Base-by-base conservation (phyloP, 2,329 filamentous ascomycete genomes). In the Nothophoma quercina region DNA sequence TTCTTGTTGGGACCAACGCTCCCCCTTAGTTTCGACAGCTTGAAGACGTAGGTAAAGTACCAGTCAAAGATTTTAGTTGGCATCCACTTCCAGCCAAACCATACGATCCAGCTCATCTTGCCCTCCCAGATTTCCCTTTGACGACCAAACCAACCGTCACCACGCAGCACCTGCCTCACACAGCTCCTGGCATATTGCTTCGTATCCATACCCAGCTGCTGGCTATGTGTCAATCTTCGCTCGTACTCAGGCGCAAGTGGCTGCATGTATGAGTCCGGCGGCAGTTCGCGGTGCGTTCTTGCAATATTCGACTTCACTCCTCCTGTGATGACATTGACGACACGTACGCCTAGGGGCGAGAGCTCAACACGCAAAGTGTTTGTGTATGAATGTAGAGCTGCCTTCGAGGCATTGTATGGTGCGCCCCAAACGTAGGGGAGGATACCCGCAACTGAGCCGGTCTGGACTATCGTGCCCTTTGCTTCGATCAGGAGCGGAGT, bases 261-360 rank as follows among this genome's bases (percentile, higher is more conserved):
- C 18, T 78, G 58, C 64, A 85, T 86, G 18, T 83, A 72, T 0
- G 79, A 83, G 36, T 77, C 75, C 7, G 75, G 69, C 2, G 75
- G 72, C 7, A 87, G 65, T 4, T 70, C 67, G 21, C 83, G 76
- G 12, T 82, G 68, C 5, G 73, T 77, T n/a, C 84, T 77, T 3
- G 82, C 80, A 59, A 87, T 85, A 25, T 82, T 82, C 33, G 79
- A 82, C 64, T 82, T 79, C 25, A 87, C 84, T 8, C 85, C 84
- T 8, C 85, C 85, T 1, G 85, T 87, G 6, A 87, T 71, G 5
- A 81, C 68, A 0, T 72, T 80, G 7, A 81, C 61, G 6, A 81
- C 79, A 9, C 74, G 69, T 7, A 81, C 78, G 7, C 75, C 78
- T 13, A 81, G 77, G 1, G 83, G 83, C 51, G 68, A 75, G 9